Conservation (phyloP, 192 early-diverging fungal species). For the Entomortierella parvispora region DNA sequence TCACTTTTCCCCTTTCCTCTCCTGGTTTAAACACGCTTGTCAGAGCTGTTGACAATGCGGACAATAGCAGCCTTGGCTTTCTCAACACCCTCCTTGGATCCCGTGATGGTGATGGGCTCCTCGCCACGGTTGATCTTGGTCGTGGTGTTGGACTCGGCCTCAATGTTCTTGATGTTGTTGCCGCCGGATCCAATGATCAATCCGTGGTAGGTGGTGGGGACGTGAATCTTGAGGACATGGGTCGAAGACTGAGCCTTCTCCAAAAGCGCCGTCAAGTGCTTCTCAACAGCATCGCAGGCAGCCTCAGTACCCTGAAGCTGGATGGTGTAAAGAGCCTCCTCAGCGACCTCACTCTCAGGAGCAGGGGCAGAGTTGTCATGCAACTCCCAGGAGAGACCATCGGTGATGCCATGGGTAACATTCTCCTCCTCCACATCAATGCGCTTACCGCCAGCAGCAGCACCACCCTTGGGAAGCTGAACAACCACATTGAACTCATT, state of each 20-base stretch:
- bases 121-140: slow-evolving; percentile 75
- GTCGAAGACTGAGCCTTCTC: slow-evolving; percentile 41
- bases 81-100: slow-evolving; percentile 64
- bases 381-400: slow-evolving; percentile 47
- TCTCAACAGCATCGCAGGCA: slow-evolving; percentile 39
- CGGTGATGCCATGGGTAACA: slow-evolving; percentile 36
- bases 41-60: slow-evolving; percentile 59
- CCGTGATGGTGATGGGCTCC: slow-evolving; percentile 60
- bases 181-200: slow-evolving; percentile 85
- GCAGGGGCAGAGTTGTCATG: slow-evolving; percentile 29
- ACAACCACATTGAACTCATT: slow-evolving; percentile 71
- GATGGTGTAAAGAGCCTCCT: slow-evolving; percentile 32
- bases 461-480: slow-evolving; percentile 45
- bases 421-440: slow-evolving; percentile 58
- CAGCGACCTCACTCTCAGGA: slow-evolving; percentile 19
- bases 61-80: slow-evolving; percentile 66
- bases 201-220: slow-evolving; percentile 41
- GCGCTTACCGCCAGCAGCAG: slow-evolving; percentile 37
- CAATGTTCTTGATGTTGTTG: slow-evolving; percentile 80
- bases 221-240: slow-evolving; percentile 42
- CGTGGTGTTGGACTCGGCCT: slow-evolving; percentile 73
- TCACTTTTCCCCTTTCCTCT: background rate
- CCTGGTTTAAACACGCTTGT: slow-evolving; percentile 35
- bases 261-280: slow-evolving; percentile 26
- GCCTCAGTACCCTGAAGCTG: slow-evolving; percentile 46